Evolutionary conservation across 495 filamentous ascomycete genomes (phyloP).

Genomic region (Daldinia childiae): DNA sequence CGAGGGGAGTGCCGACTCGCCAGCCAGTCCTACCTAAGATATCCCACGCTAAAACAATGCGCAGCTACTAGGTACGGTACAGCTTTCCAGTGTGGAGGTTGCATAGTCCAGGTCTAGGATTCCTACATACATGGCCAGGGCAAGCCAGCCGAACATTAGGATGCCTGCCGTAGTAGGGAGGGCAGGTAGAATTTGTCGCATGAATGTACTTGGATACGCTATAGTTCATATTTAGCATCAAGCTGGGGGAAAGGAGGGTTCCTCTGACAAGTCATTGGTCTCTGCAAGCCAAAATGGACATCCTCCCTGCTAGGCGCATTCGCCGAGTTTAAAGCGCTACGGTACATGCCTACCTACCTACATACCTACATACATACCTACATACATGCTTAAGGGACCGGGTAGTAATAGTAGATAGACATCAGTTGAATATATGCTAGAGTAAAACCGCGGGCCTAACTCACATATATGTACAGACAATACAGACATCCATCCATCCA

Average conservation of each 20-base stretch:
- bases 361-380: neutral
- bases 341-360: constrained; percentile 16
- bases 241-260: constrained; percentile 17
- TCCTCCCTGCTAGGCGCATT: constrained; percentile 20
- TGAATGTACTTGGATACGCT: constrained; percentile 32
- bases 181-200: constrained; percentile 26
- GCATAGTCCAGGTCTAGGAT: constrained; percentile 42
- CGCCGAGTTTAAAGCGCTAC: constrained; percentile 15
- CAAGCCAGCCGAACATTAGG: constrained; percentile 37
- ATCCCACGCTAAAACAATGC: constrained; percentile 33
- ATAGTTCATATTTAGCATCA: constrained; percentile 42
- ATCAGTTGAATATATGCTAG: neutral
- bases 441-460: neutral
- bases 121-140: constrained; percentile 40
- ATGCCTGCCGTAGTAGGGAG: constrained; percentile 26
- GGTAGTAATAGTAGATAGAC: neutral
- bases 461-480: constrained; percentile 1
- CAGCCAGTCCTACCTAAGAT: constrained; percentile 42
- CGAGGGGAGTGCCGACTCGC: constrained; percentile 43
- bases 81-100: constrained; percentile 43
- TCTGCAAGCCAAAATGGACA: constrained; percentile 20
- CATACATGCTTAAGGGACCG: neutral
- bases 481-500: no score
- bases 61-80: constrained; percentile 35
- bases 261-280: constrained; percentile 28